phyloP scores from a whole-genome alignment of 345 rosid genomes.

The Erodium maritimum region DNA sequence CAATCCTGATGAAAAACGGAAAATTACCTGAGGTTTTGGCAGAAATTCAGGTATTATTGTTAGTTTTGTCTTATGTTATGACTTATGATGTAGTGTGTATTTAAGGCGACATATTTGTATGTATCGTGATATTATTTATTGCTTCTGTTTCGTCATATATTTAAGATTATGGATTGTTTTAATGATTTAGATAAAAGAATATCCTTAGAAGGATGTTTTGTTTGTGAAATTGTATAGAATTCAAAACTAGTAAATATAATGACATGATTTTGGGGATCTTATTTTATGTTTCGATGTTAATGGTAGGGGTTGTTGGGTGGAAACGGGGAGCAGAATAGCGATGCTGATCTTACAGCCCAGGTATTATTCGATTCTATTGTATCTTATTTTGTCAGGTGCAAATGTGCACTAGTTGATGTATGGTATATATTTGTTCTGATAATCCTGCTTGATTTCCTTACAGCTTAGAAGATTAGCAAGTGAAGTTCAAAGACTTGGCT shows the following conservation, averaged over 20 bases:
- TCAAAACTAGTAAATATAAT: too few species aligned
- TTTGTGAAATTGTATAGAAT: too few species aligned
- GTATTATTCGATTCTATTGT: background rate
- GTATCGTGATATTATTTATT: too few species aligned
- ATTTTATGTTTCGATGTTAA: background rate
- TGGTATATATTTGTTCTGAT: background rate
- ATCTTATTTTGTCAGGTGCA: background rate
- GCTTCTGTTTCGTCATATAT: too few species aligned
- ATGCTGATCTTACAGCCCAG: background rate
- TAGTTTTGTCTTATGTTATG: too few species aligned
- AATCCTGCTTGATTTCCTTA: background rate
- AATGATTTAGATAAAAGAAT: too few species aligned
- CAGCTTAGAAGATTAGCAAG: conserved; percentile 57
- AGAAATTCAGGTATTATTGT: conserved; percentile 52
- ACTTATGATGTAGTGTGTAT: background rate
- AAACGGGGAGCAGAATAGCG: background rate
- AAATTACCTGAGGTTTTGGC: conserved; percentile 71
- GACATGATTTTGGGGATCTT: background rate
- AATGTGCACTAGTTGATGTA: background rate
- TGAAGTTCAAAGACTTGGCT: conserved; percentile 57
- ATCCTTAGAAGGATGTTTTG: too few species aligned
- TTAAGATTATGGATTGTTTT: too few species aligned
- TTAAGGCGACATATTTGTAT: too few species aligned
- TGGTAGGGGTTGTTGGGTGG: background rate
- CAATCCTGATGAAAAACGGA: conserved; percentile 64